Conservation (phyloP, 2,329 filamentous ascomycete genomes). For the Sclerotiophoma versabilis region DNA sequence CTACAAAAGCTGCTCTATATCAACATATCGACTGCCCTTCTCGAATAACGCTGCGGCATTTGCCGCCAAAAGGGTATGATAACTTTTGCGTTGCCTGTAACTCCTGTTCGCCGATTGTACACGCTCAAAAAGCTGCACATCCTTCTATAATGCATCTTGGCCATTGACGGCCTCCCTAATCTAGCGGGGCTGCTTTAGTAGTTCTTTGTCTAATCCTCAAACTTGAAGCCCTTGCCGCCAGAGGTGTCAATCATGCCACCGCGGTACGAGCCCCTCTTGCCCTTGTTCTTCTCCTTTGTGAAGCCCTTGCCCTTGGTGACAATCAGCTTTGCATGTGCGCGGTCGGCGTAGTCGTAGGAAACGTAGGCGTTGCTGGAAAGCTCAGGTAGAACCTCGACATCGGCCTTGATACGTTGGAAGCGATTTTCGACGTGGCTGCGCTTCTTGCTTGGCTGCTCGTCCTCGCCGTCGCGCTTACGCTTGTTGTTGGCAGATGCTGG, state of each 20-base stretch:
- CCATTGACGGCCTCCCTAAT: not conserved
- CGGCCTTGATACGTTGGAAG: slow-evolving; percentile 78
- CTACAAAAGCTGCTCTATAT: slow-evolving; percentile 8
- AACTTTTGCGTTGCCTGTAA: slow-evolving; percentile 10
- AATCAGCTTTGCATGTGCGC: slow-evolving; percentile 85
- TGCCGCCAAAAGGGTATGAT: slow-evolving; percentile 14
- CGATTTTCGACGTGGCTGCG: slow-evolving; percentile 56
- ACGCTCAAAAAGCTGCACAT: not conserved
- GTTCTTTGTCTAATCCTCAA: slow-evolving; percentile 71
- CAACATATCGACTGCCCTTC: not conserved
- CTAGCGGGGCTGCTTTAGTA: not conserved
- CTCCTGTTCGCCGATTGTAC: slow-evolving; percentile 10
- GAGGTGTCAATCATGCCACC: slow-evolving; percentile 86
- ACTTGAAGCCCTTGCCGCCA: slow-evolving; percentile 87
- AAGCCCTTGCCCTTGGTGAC: slow-evolving; percentile 96
- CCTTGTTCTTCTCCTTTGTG: slow-evolving; percentile 99
- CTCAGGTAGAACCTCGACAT: slow-evolving; percentile 70
- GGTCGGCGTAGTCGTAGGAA: slow-evolving; percentile 85
- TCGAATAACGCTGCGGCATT: not conserved
- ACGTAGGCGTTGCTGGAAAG: slow-evolving; percentile 83
- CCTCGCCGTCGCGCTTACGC: slow-evolving; percentile 50
- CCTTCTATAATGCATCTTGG: slow-evolving; percentile 2
- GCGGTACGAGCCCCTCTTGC: slow-evolving; percentile 79
- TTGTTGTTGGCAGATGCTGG: slow-evolving; percentile 49
- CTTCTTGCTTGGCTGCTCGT: slow-evolving; percentile 41